Evolutionary conservation across 441 rosid genomes (phyloP).

Genomic region (Euphorbia schlechtendalii): DNA sequence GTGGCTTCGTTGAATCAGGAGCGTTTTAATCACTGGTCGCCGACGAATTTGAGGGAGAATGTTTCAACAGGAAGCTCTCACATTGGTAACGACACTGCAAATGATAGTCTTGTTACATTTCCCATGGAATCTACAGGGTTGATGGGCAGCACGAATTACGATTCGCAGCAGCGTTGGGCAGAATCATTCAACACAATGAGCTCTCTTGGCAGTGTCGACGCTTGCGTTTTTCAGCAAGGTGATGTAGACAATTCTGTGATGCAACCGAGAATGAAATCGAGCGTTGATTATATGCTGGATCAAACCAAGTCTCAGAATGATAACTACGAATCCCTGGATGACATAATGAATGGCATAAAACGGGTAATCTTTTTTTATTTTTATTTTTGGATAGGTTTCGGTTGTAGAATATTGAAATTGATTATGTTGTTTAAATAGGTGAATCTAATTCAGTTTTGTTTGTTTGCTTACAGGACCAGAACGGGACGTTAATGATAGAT

Average conservation of each 20-base stretch:
- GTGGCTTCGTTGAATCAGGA: constrained; percentile 35
- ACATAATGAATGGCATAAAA: constrained; percentile 56
- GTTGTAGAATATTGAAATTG: neutral
- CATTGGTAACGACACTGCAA: too few relatives aligned
- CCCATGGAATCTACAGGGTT: too few relatives aligned
- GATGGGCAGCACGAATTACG: constrained; percentile 24
- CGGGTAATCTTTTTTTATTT: too few relatives aligned
- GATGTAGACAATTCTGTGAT: constrained; percentile 35
- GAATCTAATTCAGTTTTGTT: too few relatives aligned
- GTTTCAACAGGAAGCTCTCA: constrained; percentile 28
- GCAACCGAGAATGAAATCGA: constrained; percentile 36
- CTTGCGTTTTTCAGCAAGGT: constrained; percentile 28
- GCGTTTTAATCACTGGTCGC: constrained; percentile 24
- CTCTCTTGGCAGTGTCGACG: constrained; percentile 24
- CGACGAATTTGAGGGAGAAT: constrained; percentile 29
- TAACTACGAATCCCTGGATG: constrained; percentile 52
- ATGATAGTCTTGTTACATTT: too few relatives aligned
- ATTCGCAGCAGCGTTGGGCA: constrained; percentile 35
- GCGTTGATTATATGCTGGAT: constrained; percentile 33
- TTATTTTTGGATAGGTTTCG: too few relatives aligned
- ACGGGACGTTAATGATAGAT: constrained; percentile 38
- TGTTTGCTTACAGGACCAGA: constrained; percentile 39
- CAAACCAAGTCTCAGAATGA: constrained; percentile 42
- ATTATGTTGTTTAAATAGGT: neutral
- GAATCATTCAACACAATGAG: constrained; percentile 30